Percentiles rank a stretch among this genome's conserved stretches.
These are phyloP conservation scores for Tricholoma sp. DNA, from an alignment of 768 basidiomycete species.

Conservation along the genomic window DNA sequence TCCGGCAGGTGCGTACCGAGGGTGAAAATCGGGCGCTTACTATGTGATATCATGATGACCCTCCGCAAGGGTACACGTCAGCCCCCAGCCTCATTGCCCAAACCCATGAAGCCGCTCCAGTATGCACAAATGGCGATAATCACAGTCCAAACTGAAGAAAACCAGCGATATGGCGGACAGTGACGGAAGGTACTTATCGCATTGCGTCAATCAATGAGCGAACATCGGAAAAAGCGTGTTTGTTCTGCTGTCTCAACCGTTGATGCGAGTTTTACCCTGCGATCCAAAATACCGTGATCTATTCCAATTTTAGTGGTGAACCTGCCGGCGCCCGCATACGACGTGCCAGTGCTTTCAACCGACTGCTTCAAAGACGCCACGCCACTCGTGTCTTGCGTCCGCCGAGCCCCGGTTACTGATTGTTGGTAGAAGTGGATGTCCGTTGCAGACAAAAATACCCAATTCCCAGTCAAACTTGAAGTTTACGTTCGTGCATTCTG, in stretches of 20 bases:
- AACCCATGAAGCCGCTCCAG: conserved; percentile 74
- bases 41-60: too few relatives aligned
- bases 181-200: conserved; percentile 27
- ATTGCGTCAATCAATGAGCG: conserved; percentile 13
- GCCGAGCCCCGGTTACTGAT: too few relatives aligned
- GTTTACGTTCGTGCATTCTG: too few relatives aligned
- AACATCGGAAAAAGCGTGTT: conserved; percentile 6
- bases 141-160: conserved; percentile 34
- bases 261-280: conserved; percentile 66
- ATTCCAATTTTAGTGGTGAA: conserved; percentile 25
- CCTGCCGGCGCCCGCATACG: too few relatives aligned
- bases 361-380: too few relatives aligned
- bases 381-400: too few relatives aligned
- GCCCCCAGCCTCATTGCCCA: conserved; percentile 70
- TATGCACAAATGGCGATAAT: conserved; percentile 91
- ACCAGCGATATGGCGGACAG: conserved; percentile 43
- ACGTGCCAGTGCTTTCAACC: too few relatives aligned
- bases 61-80: conserved; percentile 88
- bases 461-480: too few relatives aligned
- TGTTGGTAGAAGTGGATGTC: neutral
- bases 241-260: conserved; percentile 32
- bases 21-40: too few relatives aligned
- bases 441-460: neutral
- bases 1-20: too few relatives aligned
- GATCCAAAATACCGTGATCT: conserved; percentile 42